Evolutionary conservation across 768 basidiomycete species (phyloP).

Genomic region (Strobilomyces dryophilus): DNA sequence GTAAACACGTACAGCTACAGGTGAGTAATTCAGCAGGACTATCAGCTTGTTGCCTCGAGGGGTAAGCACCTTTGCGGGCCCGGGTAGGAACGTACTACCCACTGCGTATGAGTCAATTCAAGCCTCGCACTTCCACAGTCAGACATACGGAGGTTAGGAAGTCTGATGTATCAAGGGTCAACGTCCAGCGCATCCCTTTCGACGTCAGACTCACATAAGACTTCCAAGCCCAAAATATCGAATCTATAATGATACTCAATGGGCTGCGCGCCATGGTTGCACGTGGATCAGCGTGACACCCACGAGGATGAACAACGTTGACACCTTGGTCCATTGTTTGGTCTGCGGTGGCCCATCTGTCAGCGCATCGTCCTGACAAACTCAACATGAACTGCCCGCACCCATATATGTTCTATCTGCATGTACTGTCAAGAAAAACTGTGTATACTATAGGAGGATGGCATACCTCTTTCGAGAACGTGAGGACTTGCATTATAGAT

Average conservation of each 20-base stretch:
- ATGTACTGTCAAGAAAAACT: background rate
- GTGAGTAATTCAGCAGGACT: background rate
- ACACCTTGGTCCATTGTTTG: conserved; percentile 7
- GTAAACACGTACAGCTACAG: background rate
- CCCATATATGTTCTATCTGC: conserved; percentile 14
- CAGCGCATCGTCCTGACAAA: background rate
- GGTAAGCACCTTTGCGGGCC: background rate
- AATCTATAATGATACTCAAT: conserved; percentile 1
- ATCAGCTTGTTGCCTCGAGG: background rate
- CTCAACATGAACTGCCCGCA: background rate
- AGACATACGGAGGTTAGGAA: background rate
- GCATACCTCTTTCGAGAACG: conserved; percentile 10
- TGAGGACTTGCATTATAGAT: conserved; percentile 2
- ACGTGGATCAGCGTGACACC: background rate
- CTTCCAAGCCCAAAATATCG: conserved; percentile 3
- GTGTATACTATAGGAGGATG: background rate
- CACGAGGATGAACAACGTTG: conserved; percentile 7
- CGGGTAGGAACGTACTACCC: background rate
- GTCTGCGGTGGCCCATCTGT: background rate
- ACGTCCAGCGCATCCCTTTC: too few relatives aligned
- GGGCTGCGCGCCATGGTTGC: background rate
- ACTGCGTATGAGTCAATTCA: background rate
- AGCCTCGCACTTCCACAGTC: background rate
- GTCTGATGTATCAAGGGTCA: background rate
- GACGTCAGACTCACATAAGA: background rate